Evolutionary conservation across 2,329 filamentous ascomycete genomes (phyloP).

Genomic region (Ceratocystis ficicola): DNA sequence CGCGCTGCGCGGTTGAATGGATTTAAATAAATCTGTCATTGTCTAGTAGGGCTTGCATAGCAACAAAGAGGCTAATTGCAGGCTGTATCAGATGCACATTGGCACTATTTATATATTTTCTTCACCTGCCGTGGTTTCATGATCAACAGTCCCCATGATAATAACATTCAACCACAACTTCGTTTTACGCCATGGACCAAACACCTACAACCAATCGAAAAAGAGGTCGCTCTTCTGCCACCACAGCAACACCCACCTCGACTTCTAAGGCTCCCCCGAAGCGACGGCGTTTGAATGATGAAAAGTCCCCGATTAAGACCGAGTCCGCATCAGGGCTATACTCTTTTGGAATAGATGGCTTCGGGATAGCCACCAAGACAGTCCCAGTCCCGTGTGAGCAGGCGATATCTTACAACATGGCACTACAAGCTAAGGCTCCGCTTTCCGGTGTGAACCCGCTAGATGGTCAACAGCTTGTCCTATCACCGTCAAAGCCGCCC

Average conservation of each 20-base stretch:
- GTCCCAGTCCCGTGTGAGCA: background rate
- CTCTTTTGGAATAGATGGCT: background rate
- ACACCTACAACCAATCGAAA: conserved; percentile 19
- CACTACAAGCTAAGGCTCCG: no score
- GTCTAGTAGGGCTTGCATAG: background rate
- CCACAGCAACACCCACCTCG: conserved; percentile 20
- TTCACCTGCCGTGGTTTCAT: background rate
- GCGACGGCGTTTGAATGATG: conserved; percentile 15
- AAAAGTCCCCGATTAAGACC: conserved; percentile 9
- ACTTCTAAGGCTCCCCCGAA: conserved; percentile 12
- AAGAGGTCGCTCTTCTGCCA: conserved; percentile 14
- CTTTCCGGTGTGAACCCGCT: background rate
- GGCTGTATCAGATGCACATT: background rate
- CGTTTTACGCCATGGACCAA: conserved; percentile 8
- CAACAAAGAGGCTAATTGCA: background rate
- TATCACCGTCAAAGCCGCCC: background rate
- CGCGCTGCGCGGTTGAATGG: background rate
- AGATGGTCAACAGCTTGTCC: background rate
- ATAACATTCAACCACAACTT: background rate
- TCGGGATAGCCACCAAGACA: background rate
- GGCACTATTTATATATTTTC: background rate
- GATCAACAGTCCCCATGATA: background rate
- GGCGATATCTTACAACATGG: no score
- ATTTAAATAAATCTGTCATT: background rate
- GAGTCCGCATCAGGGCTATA: background rate